Evolutionary conservation across 345 rosid genomes (phyloP).

Genomic region (Camelina sativa): DNA sequence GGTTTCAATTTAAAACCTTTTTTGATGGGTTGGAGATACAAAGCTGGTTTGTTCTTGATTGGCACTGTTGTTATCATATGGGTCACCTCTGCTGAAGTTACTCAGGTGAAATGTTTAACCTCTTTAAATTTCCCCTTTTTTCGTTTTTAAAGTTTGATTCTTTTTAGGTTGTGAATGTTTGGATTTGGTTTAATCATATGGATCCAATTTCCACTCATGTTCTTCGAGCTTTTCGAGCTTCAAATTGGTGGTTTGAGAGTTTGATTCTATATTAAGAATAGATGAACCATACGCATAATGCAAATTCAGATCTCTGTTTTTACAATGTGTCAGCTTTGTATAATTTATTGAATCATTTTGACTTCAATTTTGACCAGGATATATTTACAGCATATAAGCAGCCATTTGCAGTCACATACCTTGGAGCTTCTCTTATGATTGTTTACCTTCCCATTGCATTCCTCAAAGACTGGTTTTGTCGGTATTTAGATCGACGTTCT

Average conservation of each 20-base stretch:
- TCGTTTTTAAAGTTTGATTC: neutral
- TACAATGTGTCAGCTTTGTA: neutral
- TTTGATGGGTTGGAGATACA: slow-evolving; percentile 84
- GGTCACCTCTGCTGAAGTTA: slow-evolving; percentile 90
- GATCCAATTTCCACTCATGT: slow-evolving; percentile 12
- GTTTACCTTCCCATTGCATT: slow-evolving; percentile 94
- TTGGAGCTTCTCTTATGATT: slow-evolving; percentile 98
- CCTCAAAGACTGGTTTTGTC: slow-evolving; percentile 84
- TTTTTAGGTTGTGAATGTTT: slow-evolving; percentile 1
- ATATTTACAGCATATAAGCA: slow-evolving; percentile 92
- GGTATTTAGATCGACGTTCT: slow-evolving; percentile 51
- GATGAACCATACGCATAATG: neutral
- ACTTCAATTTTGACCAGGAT: slow-evolving; percentile 56
- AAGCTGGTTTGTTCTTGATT: slow-evolving; percentile 85
- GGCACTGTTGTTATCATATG: slow-evolving; percentile 89
- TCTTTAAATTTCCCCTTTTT: neutral
- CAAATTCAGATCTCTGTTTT: slow-evolving; percentile 36
- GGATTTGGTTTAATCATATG: slow-evolving; percentile 5
- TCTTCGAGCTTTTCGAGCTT: neutral
- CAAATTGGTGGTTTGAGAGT: neutral
- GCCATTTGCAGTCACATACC: slow-evolving; percentile 98
- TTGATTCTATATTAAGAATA: neutral
- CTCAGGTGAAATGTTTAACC: slow-evolving; percentile 59
- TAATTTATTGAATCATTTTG: slow-evolving; percentile 13
- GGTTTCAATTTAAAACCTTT: slow-evolving; percentile 9